Evolutionary conservation across 345 rosid genomes (phyloP).

Genomic region (Zanthoxylum bungeanum): DNA sequence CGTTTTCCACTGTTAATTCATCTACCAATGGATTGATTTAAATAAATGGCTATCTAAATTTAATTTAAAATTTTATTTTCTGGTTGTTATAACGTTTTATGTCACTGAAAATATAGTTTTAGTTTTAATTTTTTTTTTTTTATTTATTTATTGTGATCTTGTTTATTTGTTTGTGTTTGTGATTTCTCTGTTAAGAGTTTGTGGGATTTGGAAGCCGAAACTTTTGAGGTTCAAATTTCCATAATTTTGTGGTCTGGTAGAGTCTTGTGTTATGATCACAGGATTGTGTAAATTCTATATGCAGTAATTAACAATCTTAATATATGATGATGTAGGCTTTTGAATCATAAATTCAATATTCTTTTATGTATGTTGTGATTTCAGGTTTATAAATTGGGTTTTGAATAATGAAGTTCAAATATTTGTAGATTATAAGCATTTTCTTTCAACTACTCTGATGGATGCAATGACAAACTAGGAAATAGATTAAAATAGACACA

Average conservation of each 20-base stretch:
- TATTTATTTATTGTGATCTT: not conserved
- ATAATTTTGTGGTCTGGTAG: not conserved
- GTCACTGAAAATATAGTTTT: not conserved
- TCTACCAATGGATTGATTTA: too few species aligned
- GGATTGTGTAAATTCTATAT: not conserved
- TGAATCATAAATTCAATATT: not conserved
- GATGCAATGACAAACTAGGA: not conserved
- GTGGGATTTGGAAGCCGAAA: conserved; percentile 5
- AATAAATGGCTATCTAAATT: too few species aligned
- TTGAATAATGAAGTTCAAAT: conserved; percentile 26
- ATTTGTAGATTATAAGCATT: too few species aligned
- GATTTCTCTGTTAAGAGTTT: conserved; percentile 10
- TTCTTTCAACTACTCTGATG: not conserved
- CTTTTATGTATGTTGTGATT: not conserved
- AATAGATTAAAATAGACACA: too few species aligned
- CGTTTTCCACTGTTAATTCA: too few species aligned
- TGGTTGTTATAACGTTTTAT: not conserved
- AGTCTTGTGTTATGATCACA: not conserved
- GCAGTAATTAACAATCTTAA: not conserved
- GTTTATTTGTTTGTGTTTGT: not conserved
- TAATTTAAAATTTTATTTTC: too few species aligned
- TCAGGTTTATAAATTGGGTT: conserved; percentile 18
- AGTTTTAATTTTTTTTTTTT: too few species aligned
- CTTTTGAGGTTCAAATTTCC: not conserved
- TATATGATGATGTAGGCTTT: not conserved